Base-by-base conservation (phyloP, 2,329 filamentous ascomycete species). In the Penicillium brevicompactum region DNA sequence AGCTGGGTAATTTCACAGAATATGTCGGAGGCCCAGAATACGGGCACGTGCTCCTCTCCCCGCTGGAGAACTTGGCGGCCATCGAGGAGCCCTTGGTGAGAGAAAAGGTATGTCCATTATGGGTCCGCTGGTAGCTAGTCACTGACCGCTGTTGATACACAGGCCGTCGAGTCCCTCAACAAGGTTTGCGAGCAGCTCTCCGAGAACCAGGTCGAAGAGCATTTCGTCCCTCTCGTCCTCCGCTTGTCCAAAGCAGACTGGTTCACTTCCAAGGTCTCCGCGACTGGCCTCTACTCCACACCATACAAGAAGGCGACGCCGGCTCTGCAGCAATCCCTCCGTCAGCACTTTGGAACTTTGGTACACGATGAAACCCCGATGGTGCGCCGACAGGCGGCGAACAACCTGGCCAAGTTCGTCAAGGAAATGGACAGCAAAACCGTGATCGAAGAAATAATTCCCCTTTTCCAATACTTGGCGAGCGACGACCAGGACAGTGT, bases 221-320 rank as follows among this genome's bases (percentile, higher is more conserved):
- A 92, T 78, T 97, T 97, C 80, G 93, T 99, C 67, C 94, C 94
- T 59, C 88, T 99, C 71, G 92, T 92, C 57, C 86, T 96, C 71
- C 91, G 94, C 72, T 90, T 99, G 59, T 95, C 94, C 63, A 99
- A 97, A 84, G 94, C 94, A 78, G 94, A 99, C 79, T 99, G 94
- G 94, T 99, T 99, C 78, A 99, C 94, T 55, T 97, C 94, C 63
- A 99, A 97, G 80, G 94, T 99, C 63, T 99, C 94, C 31, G 94
- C 93, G 60, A 96, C 93, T 63, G 94, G 94, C 60, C 88, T 99
- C 60, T 99, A 93, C 81, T 94, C 90, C 73, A 86, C 87, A 46
- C 93, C 94, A 62, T 99, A 99, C 82, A 89, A 87, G 69, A 96
- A 95, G 81, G 91, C 94, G 57, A 89, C 91, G 52, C 84, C 88